Evolutionary conservation across 192 early-diverging fungal species (phyloP).

Genomic region (Phlyctochytrium bullatum): DNA sequence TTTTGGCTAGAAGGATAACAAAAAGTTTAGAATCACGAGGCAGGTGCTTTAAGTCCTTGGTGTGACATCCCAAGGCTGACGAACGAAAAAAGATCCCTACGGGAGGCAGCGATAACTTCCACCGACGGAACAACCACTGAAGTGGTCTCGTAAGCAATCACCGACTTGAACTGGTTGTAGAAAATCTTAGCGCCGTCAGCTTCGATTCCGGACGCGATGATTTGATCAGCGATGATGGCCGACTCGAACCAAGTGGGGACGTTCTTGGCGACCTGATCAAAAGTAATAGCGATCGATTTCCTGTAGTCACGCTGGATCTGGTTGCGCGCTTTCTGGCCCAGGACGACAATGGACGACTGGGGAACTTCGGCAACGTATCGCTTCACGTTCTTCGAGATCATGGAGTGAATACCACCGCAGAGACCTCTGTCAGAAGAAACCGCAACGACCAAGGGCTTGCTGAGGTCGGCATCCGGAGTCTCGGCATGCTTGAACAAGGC

Average conservation of each 20-base stretch:
- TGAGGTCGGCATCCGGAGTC: constrained; percentile 59
- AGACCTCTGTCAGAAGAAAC: constrained; percentile 96
- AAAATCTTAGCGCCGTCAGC: constrained; percentile 76
- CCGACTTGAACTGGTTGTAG: constrained; percentile 94
- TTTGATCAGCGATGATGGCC: constrained; percentile 73
- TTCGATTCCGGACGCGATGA: constrained; percentile 49
- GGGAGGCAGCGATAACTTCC: constrained; percentile 67
- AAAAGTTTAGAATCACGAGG: background rate
- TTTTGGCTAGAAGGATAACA: constrained; percentile 52
- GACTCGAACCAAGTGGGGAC: constrained; percentile 88
- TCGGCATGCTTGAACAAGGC: constrained; percentile 75
- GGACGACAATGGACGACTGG: constrained; percentile 58
- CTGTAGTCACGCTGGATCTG: constrained; percentile 81
- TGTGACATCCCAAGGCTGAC: too few species aligned
- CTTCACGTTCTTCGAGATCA: constrained; percentile 81
- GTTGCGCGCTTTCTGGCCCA: constrained; percentile 88
- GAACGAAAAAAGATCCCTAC: constrained; percentile 37
- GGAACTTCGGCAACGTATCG: constrained; percentile 55
- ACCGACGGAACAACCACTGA: constrained; percentile 63
- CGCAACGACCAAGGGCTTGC: constrained; percentile 72
- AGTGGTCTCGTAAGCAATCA: constrained; percentile 88
- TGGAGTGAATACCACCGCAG: constrained; percentile 98
- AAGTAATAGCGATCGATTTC: constrained; percentile 76
- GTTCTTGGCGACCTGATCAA: constrained; percentile 90
- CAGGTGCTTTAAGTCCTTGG: too few species aligned